Base-by-base conservation (phyloP, 1,284 basidiomycete species). In the Exsudoporus floridanus region DNA sequence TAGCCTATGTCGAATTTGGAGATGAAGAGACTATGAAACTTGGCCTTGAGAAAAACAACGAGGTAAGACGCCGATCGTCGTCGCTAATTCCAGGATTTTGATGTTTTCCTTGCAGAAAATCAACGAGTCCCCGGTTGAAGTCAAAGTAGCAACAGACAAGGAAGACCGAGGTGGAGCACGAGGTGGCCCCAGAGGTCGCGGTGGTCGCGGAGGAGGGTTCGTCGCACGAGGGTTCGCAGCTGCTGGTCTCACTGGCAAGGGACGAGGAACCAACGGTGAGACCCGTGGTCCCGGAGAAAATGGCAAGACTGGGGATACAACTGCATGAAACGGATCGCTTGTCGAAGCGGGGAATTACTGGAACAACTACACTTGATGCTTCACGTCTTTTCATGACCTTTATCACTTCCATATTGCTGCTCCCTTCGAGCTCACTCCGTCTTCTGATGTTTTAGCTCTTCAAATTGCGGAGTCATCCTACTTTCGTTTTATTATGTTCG, bases 1-100 rank as follows among this genome's bases (percentile, higher is more conserved):
- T 89, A 52, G 89, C 83, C 1, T 95, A 93, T 62, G 82, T 94
- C 54, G 93, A 95, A 67, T 95, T 94, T 70, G 86, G 81, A 7
- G 88, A 88, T 61, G 91, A 94, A 64, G 87, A 86, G 42, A 78
- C 83, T 21, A 90, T 94, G 88, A 87, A 82, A 62, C 79, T 76
- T 23, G 92, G 84, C 1, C 71, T 94, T 23, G 84, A 82, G 56
- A 85, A 83, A 60, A 83, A 88, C 61, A 79, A 77, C 14, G 83
- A 85, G 68, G 90, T 90, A 59, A 54, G 19, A 21, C 7, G 5
- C 16, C 5, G 5, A 77, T 71, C 44, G 7, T 54, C 55, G 18
- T 42, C 18, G 19, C 23, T 54, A 33, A 19, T 53, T 34, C 16
- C 8, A 34, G 8, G 38, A 19, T 12, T 31, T 42, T 55, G 36